These are phyloP conservation scores for Fusarium ramigenum DNA, from an alignment of 2,329 filamentous ascomycete genomes.

Conservation along the genomic window DNA sequence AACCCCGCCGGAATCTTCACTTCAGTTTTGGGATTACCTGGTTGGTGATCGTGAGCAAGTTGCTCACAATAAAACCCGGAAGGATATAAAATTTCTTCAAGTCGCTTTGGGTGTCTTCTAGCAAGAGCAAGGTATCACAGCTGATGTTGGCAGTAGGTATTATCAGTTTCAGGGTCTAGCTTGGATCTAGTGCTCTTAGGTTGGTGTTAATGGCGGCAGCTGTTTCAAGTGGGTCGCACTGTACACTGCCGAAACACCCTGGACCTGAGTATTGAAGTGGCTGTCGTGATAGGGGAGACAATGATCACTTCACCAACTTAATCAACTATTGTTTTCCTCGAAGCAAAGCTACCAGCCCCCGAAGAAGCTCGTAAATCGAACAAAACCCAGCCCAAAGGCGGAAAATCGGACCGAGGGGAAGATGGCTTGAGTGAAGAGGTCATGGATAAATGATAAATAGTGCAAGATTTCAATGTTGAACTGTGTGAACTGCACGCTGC, in stretches of 20 bases:
- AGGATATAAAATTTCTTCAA: background rate
- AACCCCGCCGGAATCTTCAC: background rate
- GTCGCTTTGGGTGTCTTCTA: too few species aligned
- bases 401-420: background rate
- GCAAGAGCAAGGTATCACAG: background rate
- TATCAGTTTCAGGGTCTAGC: conserved; percentile 18
- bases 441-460: background rate
- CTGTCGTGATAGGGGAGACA: background rate
- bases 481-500: background rate
- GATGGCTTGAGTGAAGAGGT: background rate
- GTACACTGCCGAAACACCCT: conserved; percentile 18
- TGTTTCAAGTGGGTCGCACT: conserved; percentile 22
- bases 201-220: background rate
- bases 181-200: background rate
- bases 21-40: background rate
- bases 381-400: background rate
- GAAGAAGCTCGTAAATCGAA: background rate
- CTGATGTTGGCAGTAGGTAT: background rate
- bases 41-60: background rate
- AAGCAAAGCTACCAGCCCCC: background rate
- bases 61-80: background rate
- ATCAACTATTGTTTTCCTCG: background rate
- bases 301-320: background rate
- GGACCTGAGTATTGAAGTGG: background rate
- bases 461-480: background rate